Conservation (phyloP, 495 filamentous ascomycete genomes). For the Podospora appendiculata region DNA sequence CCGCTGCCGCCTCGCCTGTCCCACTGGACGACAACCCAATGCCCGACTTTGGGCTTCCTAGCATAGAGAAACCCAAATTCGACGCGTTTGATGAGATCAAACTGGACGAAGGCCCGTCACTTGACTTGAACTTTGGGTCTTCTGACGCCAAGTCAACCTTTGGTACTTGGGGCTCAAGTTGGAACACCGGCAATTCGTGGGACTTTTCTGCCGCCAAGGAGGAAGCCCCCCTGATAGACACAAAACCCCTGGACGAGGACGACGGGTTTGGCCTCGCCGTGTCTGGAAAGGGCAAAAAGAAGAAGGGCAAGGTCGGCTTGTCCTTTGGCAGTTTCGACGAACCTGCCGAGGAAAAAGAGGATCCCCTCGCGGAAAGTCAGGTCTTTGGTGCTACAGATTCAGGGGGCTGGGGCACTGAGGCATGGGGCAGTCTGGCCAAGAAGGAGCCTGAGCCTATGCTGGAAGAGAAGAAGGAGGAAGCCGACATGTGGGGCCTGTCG, state of each 20-base stretch:
- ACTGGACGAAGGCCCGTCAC: constrained; percentile 33
- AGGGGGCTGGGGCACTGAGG: constrained; percentile 10
- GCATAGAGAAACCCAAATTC: constrained; percentile 10
- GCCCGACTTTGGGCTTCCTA: constrained; percentile 14
- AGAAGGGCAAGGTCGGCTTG: constrained; percentile 21
- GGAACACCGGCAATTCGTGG: constrained; percentile 24
- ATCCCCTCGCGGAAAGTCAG: constrained; percentile 3
- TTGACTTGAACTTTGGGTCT: constrained; percentile 27
- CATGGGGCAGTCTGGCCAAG: constrained; percentile 21
- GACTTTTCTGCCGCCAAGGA: constrained; percentile 20
- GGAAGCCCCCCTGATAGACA: background rate
- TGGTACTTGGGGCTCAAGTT: constrained; percentile 28
- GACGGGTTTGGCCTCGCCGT: constrained; percentile 26
- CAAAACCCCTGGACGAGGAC: constrained; percentile 30
- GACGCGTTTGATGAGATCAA: constrained; percentile 44
- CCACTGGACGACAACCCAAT: constrained; percentile 13
- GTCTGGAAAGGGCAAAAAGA: constrained; percentile 28
- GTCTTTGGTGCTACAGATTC: background rate
- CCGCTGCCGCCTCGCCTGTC: background rate
- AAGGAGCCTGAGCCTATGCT: constrained; percentile 1
- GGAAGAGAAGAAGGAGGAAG: constrained; percentile 10
- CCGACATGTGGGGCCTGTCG: background rate
- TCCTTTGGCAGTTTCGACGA: background rate
- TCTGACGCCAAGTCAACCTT: constrained; percentile 23
- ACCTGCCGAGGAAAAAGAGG: constrained; percentile 19